Evolutionary conservation across 306 rosid genomes (phyloP).

Genomic region (Vicia villosa): DNA sequence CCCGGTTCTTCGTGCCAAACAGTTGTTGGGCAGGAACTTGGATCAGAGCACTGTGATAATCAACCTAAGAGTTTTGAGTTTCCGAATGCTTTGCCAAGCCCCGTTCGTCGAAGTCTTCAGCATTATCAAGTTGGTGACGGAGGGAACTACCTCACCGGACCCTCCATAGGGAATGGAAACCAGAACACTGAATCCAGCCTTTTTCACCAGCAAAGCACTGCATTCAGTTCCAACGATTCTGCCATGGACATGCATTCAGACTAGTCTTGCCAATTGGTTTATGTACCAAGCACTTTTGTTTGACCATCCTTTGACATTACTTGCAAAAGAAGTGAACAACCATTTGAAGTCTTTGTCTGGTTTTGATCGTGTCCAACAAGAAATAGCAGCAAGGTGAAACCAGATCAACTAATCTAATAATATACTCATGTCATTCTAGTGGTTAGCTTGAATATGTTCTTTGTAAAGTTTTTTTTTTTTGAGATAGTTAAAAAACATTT

Average conservation of each 20-base stretch:
- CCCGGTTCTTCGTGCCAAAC: conserved; percentile 59
- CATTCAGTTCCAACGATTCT: conserved; percentile 66
- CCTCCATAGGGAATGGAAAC: conserved; percentile 57
- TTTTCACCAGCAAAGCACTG: conserved; percentile 53
- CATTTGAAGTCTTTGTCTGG: conserved; percentile 35
- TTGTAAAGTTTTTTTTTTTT: conserved; percentile 47
- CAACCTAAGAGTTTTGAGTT: conserved; percentile 77
- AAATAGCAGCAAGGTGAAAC: conserved; percentile 37
- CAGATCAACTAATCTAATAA: conserved; percentile 33
- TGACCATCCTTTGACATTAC: conserved; percentile 34
- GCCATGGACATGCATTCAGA: conserved; percentile 93
- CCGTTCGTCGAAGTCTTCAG: conserved; percentile 76
- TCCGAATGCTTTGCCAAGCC: conserved; percentile 78
- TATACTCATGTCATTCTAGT: conserved; percentile 37
- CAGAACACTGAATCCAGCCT: conserved; percentile 52
- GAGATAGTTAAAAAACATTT: conserved; percentile 34
- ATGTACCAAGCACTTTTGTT: conserved; percentile 34
- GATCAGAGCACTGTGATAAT: conserved; percentile 57
- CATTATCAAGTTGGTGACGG: conserved; percentile 67
- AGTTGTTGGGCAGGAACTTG: conserved; percentile 57
- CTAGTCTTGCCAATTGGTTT: conserved; percentile 48
- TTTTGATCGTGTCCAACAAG: conserved; percentile 31
- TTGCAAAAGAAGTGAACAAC: conserved; percentile 39
- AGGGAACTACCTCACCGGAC: conserved; percentile 47
- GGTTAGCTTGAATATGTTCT: conserved; percentile 46